Evolutionary conservation across 2,329 filamentous ascomycete species (phyloP), one percentile per base, ranked within the genome.

Genomic region (Fusarium fujikuroi): DNA sequence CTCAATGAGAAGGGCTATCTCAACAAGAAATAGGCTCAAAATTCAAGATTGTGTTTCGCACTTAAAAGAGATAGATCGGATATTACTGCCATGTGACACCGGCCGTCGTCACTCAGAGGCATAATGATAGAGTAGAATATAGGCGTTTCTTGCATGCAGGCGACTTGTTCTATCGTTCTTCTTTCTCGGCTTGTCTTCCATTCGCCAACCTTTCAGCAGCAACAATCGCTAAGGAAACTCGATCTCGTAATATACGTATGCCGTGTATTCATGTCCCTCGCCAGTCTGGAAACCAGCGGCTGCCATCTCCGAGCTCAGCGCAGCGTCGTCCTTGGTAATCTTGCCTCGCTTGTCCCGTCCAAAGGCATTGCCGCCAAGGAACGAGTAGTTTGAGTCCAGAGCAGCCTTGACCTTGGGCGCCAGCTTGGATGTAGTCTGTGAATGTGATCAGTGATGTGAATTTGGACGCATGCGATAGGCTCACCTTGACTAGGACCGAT

Each of bases 241-340:
- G 80, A 98, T 93, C 81, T 97, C 94, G 84, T 98, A 99, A 86
- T 95, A 98, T 80, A 98, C 96, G 83, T 97, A 99, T 44, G 96
- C 92, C 68, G 94, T 96, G 85, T 98, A 99, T 81, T 98, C 95
- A 76, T 89, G 87, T 60, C 91, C 92, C 66, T 95, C 93, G 23
- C 90, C 90, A 46, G 89, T 88, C 30, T 86, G 87, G 56, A 92
- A 81, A 32, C 90, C 92, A 8, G 92, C 92, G 7, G 92, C 92
- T 44, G 94, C 93, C 89, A 98, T 93, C 76, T 98, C 95, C 42
- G 91, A 92, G 46, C 93, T 91, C 79, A 93, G 83, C 34, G 90
- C 87, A 19, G 92, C 91, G 78, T 98, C 95, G 80, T 99, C 96
- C 83, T 97, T 97, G 79, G 92, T 93, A 75, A 96, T 91, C 74